Evolutionary conservation across 352 stramenopile species (phyloP).

Genomic region (Globisporangium echinulatum): DNA sequence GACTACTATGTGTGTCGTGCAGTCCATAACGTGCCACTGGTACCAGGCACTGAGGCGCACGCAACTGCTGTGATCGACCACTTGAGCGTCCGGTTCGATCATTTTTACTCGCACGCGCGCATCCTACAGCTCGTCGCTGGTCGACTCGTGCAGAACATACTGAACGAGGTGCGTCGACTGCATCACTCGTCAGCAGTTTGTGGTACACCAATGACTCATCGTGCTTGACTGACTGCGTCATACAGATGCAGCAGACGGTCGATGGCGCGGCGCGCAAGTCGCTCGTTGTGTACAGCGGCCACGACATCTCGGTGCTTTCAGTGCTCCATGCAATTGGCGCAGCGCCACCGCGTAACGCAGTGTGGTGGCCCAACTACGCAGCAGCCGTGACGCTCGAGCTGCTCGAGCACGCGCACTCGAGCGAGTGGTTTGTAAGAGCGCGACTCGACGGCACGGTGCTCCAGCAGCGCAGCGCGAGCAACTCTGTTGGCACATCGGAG

Average conservation of each 20-base stretch:
- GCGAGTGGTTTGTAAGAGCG: conserved; percentile 50
- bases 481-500: not conserved
- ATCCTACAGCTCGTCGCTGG: conserved; percentile 65
- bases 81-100: conserved; percentile 68
- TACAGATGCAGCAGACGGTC: conserved; percentile 37
- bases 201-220: too few species aligned
- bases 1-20: conserved; percentile 78
- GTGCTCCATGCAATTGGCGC: conserved; percentile 61
- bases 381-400: conserved; percentile 62
- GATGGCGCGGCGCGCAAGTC: conserved; percentile 30
- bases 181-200: too few species aligned
- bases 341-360: conserved; percentile 31
- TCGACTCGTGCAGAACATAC: conserved; percentile 51
- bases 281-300: conserved; percentile 74
- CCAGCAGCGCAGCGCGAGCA: conserved; percentile 10
- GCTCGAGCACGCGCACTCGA: conserved; percentile 42
- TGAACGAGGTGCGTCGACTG: conserved; percentile 29
- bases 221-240: not conserved
- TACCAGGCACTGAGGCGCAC: conserved; percentile 47
- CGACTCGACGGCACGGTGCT: conserved; percentile 45
- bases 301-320: conserved; percentile 74
- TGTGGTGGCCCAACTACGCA: conserved; percentile 72
- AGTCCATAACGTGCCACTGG: conserved; percentile 37
- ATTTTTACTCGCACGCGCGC: conserved; percentile 69
- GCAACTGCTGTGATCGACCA: conserved; percentile 33